Evolutionary conservation across 306 rosid genomes (phyloP), one percentile per base, ranked within the genome.

Genomic region (Trifolium pratense): DNA sequence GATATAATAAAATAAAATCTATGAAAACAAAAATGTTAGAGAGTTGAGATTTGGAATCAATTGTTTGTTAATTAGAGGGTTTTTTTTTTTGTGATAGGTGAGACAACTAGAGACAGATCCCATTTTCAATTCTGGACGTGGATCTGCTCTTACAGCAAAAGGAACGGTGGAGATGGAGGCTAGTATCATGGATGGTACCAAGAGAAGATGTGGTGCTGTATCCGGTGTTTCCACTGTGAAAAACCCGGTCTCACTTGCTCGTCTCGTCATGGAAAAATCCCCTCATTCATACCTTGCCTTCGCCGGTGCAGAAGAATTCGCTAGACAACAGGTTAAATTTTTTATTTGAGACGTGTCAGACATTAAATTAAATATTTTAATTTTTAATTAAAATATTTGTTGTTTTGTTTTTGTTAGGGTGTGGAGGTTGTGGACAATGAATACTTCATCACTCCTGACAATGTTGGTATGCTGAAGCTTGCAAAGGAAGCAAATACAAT

Each of bases 91-190:
- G 42, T 45, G 43, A 57, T 67, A 95, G 99, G 97, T 91, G 23
- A 78, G 92, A 69, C 89, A 91, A 67, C 66, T 91, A 59, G 99
- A 95, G 67, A 83, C 91, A 0, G 90, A 95, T 79, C 99, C 99
- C 0, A 53, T 90, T 53, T 95, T 91, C 74, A 95, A 95, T 55
- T 95, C 99, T 0, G 99, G 99, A 1, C 92, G 97, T 66, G 99
- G 97, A 79, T 91, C 99, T 5, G 96, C 96, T 4, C 73, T 95
- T 15, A 90, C 96, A 3, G 96, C 82, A 7, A 82, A 91, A 1
- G 97, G 99, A 7, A 95, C 86, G 34, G 99, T 86, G 17, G 99
- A 95, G 64, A 91, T 95, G 97, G 99, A 95, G 69, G 96, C 99
- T 6, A 90, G 97, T 71, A 95, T 95, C 40, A 95, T 95, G 99